These are phyloP conservation scores for Chamaecyparis obtusa DNA, from an alignment of 75 land plant genomes.

Conservation along the genomic window DNA sequence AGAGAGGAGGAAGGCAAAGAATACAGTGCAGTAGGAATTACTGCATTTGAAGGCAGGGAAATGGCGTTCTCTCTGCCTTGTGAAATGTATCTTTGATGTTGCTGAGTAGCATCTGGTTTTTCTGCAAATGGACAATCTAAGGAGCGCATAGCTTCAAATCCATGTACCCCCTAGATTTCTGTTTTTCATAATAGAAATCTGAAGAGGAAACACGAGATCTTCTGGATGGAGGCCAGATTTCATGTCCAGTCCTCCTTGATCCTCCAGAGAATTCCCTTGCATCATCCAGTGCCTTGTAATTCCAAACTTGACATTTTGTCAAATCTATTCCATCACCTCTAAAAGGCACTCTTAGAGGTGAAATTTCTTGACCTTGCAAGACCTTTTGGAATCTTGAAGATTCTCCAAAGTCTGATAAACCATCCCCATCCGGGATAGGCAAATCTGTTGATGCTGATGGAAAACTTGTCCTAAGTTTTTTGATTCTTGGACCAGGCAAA, in stretches of 20 bases:
- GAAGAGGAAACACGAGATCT: neutral
- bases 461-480: conserved; percentile 45
- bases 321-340: neutral
- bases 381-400: conserved; percentile 18
- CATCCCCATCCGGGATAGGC: conserved; percentile 38
- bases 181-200: conserved; percentile 15
- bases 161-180: neutral
- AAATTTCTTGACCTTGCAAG: conserved; percentile 21
- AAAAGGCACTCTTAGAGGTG: conserved; percentile 7
- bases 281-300: neutral
- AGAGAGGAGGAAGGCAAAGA: neutral
- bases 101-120: neutral
- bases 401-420: conserved; percentile 47
- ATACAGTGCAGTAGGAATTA: neutral
- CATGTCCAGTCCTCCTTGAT: conserved; percentile 8
- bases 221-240: conserved; percentile 9
- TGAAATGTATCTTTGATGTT: neutral
- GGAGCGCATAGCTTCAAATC: neutral
- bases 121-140: conserved; percentile 2
- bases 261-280: conserved; percentile 10
- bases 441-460: conserved; percentile 31
- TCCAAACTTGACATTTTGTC: neutral
- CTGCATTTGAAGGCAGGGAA: neutral
- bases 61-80: neutral
- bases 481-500: conserved; percentile 32